Base-by-base conservation (phyloP, 2,329 filamentous ascomycete genomes). In the Ceratocystis cacaofunesta region DNA sequence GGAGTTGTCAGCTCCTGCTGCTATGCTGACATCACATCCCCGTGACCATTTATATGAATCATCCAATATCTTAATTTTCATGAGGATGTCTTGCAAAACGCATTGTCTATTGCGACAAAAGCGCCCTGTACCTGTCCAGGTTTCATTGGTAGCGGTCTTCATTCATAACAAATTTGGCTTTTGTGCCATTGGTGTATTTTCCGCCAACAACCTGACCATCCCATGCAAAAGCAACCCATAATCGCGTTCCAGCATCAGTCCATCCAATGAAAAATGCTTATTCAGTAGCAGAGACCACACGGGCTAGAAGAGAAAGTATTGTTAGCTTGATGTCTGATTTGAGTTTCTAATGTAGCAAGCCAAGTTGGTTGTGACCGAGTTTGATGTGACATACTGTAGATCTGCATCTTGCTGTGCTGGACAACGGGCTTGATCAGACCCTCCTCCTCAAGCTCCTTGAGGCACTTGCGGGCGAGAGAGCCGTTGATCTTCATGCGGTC, bases 401-500 rank as follows among this genome's bases (percentile, higher is more conserved):
- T 95, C 85, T 88, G 90, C 85, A 96, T 87, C 84, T 92, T 94
- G 83, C 87, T 92, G 86, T 99, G 95, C 72, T 85, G 85, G 72
- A 97, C 90, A 74, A 99, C 85, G 80, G 95, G 92, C 87, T 94
- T 96, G 84, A 99, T 99, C 80, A 90, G 85, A 74, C 92, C 94
- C 86, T 92, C 94, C 85, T 95, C 90, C 87, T 97, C 92, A 74
- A 97, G 85, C 77, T 97, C 92, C 77, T 82, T 82, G 72, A 97
- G 83, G 79, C 90, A 92, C 81, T 85, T 82, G 76, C 94, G 87
- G 72, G 94, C 94, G 76, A 99, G 83, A 74, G 90, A 96, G 76
- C 94, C 95, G 84, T 99, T 99, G 85, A 99, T 95, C 91, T 99
- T 99, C 80, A 99, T 86, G 80, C 94, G 87, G 82, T 99, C 94